Conservation (phyloP, 108 stramenopile species). For the Stephanodiscus minutulus region DNA sequence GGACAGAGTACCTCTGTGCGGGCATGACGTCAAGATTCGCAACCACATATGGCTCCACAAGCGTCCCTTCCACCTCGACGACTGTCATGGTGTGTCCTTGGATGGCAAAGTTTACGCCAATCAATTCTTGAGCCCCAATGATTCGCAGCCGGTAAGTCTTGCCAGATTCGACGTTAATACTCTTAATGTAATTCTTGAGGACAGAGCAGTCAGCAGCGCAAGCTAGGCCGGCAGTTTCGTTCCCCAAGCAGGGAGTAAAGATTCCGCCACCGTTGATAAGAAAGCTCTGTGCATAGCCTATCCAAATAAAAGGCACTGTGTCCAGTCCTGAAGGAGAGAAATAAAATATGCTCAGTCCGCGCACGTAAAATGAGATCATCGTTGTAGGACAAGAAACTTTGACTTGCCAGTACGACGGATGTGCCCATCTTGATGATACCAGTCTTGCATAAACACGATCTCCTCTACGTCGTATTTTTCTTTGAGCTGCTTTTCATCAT, state of each 20-base stretch:
- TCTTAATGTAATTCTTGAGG: constrained; percentile 41
- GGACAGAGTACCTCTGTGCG: constrained; percentile 44
- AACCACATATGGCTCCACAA: constrained; percentile 41
- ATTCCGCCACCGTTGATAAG: constrained; percentile 46
- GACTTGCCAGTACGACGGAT: constrained; percentile 13
- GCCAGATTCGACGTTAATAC: constrained; percentile 41
- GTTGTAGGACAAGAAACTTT: background rate
- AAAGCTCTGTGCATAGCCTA: constrained; percentile 47
- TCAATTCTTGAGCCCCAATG: constrained; percentile 27
- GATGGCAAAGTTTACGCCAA: constrained; percentile 48
- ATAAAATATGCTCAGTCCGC: background rate
- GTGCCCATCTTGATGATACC: constrained; percentile 30
- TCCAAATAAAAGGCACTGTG: constrained; percentile 47
- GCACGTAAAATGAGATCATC: background rate
- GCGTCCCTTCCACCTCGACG: constrained; percentile 53
- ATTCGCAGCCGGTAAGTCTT: constrained; percentile 51
- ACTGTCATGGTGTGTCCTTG: constrained; percentile 47
- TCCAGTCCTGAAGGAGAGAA: constrained; percentile 25
- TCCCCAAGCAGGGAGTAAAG: constrained; percentile 21
- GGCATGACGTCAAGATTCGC: constrained; percentile 39
- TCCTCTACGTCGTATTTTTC: constrained; percentile 38
- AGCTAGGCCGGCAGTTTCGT: background rate
- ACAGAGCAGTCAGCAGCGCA: constrained; percentile 29
- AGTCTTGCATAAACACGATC: constrained; percentile 46
- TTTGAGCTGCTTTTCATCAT: constrained; percentile 31